A percentile compares a stretch with the other conserved stretches of the same genome.
Conservation (phyloP, 2,329 filamentous ascomycete species). For the Microdochium paspali region DNA sequence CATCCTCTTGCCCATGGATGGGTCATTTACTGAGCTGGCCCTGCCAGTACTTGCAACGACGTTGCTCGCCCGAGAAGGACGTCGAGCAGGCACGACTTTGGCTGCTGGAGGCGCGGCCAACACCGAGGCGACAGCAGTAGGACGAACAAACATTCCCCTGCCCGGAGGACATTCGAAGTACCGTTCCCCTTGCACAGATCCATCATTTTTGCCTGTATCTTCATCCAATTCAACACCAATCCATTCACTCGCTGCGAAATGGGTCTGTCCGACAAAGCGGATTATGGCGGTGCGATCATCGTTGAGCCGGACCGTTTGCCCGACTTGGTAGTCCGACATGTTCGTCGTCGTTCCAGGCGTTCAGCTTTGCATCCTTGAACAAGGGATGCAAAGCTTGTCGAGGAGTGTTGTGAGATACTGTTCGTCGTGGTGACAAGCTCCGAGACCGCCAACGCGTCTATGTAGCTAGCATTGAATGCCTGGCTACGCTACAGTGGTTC, state of each 20-base stretch:
- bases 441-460: neutral
- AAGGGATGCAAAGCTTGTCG: neutral
- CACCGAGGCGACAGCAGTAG: conserved; percentile 55
- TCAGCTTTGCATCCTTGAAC: neutral
- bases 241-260: conserved; percentile 78
- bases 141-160: conserved; percentile 75
- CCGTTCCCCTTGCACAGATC: conserved; percentile 73
- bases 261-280: conserved; percentile 71
- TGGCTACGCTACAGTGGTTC: neutral
- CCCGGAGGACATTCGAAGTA: conserved; percentile 82
- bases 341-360: conserved; percentile 13
- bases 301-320: conserved; percentile 69
- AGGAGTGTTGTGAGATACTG: neutral
- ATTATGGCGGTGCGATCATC: conserved; percentile 71
- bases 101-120: conserved; percentile 34
- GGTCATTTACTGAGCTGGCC: conserved; percentile 43
- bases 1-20: conserved; percentile 50
- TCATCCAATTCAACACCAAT: conserved; percentile 82
- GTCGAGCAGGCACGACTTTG: conserved; percentile 28
- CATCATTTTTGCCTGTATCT: conserved; percentile 84
- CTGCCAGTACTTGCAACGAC: conserved; percentile 22
- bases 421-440: neutral
- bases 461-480: no score
- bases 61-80: conserved; percentile 22
- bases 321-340: conserved; percentile 51